Percentiles rank a stretch among this genome's conserved stretches.
These are phyloP conservation scores for Verticillium zaregamsianum DNA, from an alignment of 2,329 filamentous ascomycete species.

Conservation along the genomic window DNA sequence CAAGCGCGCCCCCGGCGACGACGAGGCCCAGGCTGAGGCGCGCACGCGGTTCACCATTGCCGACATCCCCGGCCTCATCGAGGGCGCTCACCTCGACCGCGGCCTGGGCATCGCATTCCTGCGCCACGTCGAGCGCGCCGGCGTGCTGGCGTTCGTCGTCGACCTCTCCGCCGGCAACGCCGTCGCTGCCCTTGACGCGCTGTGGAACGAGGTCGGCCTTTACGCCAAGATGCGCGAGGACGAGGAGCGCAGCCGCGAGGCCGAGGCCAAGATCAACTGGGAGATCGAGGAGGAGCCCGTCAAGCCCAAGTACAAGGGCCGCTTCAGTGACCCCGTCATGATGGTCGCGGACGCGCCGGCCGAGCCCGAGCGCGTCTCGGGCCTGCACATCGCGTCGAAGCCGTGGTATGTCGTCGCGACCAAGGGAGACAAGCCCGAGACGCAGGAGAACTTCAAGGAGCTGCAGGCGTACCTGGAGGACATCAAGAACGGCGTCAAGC, in stretches of 20 bases:
- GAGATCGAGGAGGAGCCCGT: constrained; percentile 45
- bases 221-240: constrained; percentile 80
- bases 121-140: constrained; percentile 88
- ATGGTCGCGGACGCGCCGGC: constrained; percentile 22
- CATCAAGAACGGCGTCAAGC: constrained; percentile 56
- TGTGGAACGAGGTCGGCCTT: constrained; percentile 87
- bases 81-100: constrained; percentile 86
- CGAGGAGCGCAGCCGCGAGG: constrained; percentile 62
- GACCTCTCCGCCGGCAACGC: constrained; percentile 80
- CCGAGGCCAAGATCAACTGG: constrained; percentile 53
- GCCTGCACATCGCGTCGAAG: constrained; percentile 82
- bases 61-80: constrained; percentile 90
- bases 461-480: constrained; percentile 67
- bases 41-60: constrained; percentile 87
- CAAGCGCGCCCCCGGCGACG: constrained; percentile 15
- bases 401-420: constrained; percentile 96
- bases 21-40: constrained; percentile 32
- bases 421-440: constrained; percentile 79
- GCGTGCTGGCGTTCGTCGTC: constrained; percentile 89
- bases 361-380: constrained; percentile 23
- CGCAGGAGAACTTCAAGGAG: constrained; percentile 69
- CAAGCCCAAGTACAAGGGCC: constrained; percentile 1
- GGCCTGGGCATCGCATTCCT: constrained; percentile 90
- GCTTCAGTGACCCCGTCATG: constrained; percentile 18
- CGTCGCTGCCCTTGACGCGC: constrained; percentile 68